Evolutionary conservation across 345 rosid genomes (phyloP), one percentile per base, ranked within the genome.

Genomic region (Eucalyptus pumila): DNA sequence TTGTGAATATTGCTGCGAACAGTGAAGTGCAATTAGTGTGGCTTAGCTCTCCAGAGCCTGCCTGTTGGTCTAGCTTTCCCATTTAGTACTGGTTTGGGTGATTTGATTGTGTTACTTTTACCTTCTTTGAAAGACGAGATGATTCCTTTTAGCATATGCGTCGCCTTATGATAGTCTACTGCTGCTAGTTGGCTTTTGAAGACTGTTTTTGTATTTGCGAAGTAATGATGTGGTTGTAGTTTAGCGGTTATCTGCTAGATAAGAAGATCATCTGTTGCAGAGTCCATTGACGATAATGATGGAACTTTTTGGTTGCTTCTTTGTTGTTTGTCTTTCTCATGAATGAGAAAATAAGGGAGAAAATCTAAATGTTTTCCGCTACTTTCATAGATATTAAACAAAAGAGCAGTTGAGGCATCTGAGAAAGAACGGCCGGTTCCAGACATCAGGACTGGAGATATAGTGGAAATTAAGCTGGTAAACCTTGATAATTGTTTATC

Each of bases 391-490:
- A 94, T 96, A 92, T 88, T 97, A 93, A 97, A 96, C 90, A 94
- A 92, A 90, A 94, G 93, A 91, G 99, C 98, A 24, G 44, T 97
- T 86, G 98, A 96, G 90, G 99, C 94, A 32, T 91, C 97, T 6
- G 94, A 21, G 58, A 92, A 89, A 58, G 96, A 89, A 80, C 94
- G 98, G 87, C 98, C 98, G 0, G 89, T 93, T 88, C 58, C 99
- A 5, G 97, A 95, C 87, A 87, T 95, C n/a, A 95, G 99, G 92
- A 93, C 96, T 7, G 98, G 99, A 69, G 99, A 97, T 89, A 80
- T 97, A 87, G 94, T 97, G 24, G 93, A 94, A 93, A 95, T 97
- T 91, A 96, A 96, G 91, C 89, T 96, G 96, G 99, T 97, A 92
- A 92, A 32, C 62, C 7, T 87, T 91, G 90, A 51, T 65, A 19